Conservation (phyloP, 2,329 filamentous ascomycete genomes). For the Tolypocladium ophioglossoides region DNA sequence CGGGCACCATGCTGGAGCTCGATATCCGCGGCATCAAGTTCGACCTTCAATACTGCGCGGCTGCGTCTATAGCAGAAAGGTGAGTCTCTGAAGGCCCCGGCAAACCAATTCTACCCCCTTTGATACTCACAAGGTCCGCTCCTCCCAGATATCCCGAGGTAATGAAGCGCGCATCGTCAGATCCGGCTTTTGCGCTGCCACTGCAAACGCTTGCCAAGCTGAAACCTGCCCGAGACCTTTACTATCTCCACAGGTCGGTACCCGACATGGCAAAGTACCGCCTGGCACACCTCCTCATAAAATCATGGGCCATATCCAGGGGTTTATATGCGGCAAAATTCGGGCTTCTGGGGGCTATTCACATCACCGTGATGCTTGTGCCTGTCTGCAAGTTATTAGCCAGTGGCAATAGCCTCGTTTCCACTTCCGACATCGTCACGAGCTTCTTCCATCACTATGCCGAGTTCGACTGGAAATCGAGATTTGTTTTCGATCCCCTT, state of each 20-base stretch:
- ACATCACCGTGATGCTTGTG: constrained; percentile 51
- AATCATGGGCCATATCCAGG: constrained; percentile 48
- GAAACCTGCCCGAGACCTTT: constrained; percentile 52
- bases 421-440: constrained; percentile 39
- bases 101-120: neutral
- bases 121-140: neutral
- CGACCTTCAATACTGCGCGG: constrained; percentile 57
- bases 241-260: constrained; percentile 48
- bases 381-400: constrained; percentile 47
- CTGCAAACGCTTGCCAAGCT: constrained; percentile 48
- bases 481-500: constrained; percentile 48
- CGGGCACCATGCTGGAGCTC: constrained; percentile 55
- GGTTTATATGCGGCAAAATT: constrained; percentile 57
- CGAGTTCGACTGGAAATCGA: constrained; percentile 44
- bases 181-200: constrained; percentile 45
- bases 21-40: constrained; percentile 46
- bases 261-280: constrained; percentile 49
- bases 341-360: constrained; percentile 54
- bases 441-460: constrained; percentile 57
- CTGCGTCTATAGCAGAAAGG: constrained; percentile 41
- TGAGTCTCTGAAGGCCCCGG: constrained; percentile 7
- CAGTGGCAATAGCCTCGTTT: constrained; percentile 21
- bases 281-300: constrained; percentile 47
- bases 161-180: constrained; percentile 34
- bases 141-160: constrained; percentile 31